Evolutionary conservation across 2,329 filamentous ascomycete species (phyloP), one percentile per base, ranked within the genome.

Genomic region (Dactylellina haptotyla): DNA sequence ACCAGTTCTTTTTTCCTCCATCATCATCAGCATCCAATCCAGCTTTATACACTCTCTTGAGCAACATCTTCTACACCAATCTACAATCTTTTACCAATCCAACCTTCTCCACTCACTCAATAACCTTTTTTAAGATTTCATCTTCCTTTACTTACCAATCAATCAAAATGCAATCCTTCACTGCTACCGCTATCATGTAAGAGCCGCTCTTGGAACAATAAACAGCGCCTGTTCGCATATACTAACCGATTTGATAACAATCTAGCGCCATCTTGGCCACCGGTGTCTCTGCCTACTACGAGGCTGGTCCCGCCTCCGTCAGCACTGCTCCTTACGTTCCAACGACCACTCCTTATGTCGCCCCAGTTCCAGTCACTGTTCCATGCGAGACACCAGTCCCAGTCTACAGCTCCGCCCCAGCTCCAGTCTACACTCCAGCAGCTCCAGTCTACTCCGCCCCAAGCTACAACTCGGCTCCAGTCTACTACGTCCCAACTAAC

Each of bases 121-220:
- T 1, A 20, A 46, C 41, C 14, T 34, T 34, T 14, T 14, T 6
- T 6, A 34, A 6, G 32, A 6, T 34, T 34, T 34, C 6, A 34
- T 34, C 32, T 6, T 46, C 41, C 23, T 46, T 46, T n/a, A 46
- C 46, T 12, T 26, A 25, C 20, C 12, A 50, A 25, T 25, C n/a
- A 50, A 50, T 39, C 50, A 54, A 54, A 54, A 54, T 54, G 50
- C 20, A 54, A 10, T 54, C 50, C 30, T 54, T 54, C 50, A 54
- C 50, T 23, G 41, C 41, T 23, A 39, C 39, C 50, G 23, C 39
- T 16, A n/a, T 39, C 6, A 54, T 30, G 50, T 54, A 20, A 39
- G 50, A 12, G 14, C n/a, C 12, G 3, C 23, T 8, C 10, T 37
- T 20, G 14, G 2, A 18, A 26, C 10, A 2, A 37, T 8, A 25